phyloP scores from a whole-genome alignment of 805 yeast genomes.

The Starmera dryadoides region DNA sequence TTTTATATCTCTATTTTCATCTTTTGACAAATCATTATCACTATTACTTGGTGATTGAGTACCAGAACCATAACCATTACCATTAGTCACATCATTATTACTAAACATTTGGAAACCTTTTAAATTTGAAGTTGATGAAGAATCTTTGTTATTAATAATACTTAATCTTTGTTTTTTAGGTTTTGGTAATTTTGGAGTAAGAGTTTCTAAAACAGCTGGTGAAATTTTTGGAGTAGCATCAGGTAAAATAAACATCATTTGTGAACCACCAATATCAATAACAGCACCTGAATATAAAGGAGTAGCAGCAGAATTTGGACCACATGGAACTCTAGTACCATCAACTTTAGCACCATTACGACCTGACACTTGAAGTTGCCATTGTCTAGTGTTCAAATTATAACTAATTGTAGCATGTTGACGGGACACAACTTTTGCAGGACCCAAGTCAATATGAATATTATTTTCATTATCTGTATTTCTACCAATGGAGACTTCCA shows the following conservation, averaged over 20 bases:
- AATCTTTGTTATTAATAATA: constrained; percentile 15
- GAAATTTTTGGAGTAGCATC: constrained; percentile 73
- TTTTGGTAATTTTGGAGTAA: constrained; percentile 25
- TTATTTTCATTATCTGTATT: constrained; percentile 40
- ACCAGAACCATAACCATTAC: neutral
- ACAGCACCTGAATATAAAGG: constrained; percentile 81
- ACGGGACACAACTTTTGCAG: constrained; percentile 94
- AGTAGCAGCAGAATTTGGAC: constrained; percentile 38
- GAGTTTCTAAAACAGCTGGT: constrained; percentile 22
- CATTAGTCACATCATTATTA: constrained; percentile 22
- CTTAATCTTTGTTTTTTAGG: constrained; percentile 17
- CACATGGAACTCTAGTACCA: constrained; percentile 41
- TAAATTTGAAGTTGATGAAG: constrained; percentile 13
- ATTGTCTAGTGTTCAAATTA: constrained; percentile 63
- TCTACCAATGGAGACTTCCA: constrained; percentile 79
- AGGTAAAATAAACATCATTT: constrained; percentile 97
- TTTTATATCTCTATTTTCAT: constrained; percentile 86
- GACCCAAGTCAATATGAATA: constrained; percentile 88
- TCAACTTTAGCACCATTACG: constrained; percentile 93
- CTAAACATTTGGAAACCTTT: constrained; percentile 51
- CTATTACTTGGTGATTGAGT: neutral
- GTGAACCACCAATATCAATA: constrained; percentile 93
- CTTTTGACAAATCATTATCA: constrained; percentile 66
- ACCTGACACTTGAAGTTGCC: constrained; percentile 84
- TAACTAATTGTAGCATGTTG: constrained; percentile 82